These are phyloP conservation scores for Apium graveolens DNA, from an alignment of 129 eudicot genomes.

Conservation along the genomic window DNA sequence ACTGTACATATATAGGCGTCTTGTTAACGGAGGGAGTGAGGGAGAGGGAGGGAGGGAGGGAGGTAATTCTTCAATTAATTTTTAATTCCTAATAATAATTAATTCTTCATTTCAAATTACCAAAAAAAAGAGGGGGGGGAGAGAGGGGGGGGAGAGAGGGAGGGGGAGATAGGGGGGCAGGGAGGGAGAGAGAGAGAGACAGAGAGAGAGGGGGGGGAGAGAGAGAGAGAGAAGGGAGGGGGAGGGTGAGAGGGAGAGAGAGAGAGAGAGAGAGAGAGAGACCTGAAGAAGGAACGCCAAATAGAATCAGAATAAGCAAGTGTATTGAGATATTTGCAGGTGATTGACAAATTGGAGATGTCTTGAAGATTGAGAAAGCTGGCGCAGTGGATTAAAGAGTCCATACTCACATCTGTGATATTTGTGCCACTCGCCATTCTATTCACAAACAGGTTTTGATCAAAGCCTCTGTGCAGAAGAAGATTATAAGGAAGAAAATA, in stretches of 20 bases:
- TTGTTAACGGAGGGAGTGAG: not conserved
- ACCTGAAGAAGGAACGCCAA: conserved; percentile 79
- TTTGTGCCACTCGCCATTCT: conserved; percentile 18
- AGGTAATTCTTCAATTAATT: no score
- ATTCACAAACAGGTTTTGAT: not conserved
- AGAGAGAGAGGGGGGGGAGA: not conserved
- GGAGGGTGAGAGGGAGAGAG: not conserved
- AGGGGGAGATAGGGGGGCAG: not conserved
- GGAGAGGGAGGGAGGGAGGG: not conserved
- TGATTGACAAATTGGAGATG: conserved; percentile 49
- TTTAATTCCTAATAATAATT: no score
- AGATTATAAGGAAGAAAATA: no score
- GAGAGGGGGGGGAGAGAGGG: not conserved
- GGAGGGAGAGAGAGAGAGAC: not conserved
- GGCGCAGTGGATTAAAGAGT: conserved; percentile 49
- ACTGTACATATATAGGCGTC: not conserved
- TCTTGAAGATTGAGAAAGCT: conserved; percentile 47
- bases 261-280: no score
- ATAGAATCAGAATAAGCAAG: conserved; percentile 60
- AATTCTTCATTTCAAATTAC: no score
- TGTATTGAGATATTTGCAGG: conserved; percentile 54
- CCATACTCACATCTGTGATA: conserved; percentile 52
- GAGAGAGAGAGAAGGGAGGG: not conserved
- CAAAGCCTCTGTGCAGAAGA: no score
- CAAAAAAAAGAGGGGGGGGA: no score